Evolutionary conservation across 2,329 filamentous ascomycete genomes (phyloP).

Genomic region (Trichoderma simmonsii): DNA sequence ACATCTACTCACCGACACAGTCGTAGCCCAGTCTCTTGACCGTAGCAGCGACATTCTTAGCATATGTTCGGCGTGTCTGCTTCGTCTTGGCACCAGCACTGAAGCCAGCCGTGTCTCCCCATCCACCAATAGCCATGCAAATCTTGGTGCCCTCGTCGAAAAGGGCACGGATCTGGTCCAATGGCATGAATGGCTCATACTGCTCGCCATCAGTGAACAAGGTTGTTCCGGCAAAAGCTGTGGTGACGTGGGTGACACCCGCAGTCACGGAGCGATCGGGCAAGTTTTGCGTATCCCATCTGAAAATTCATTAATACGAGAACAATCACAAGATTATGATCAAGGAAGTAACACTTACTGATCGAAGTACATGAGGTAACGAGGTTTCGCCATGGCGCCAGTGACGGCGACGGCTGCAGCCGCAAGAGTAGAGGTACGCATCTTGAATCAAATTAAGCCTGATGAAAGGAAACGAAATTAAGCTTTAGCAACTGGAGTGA

Average conservation of each 20-base stretch:
- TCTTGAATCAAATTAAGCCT: neutral
- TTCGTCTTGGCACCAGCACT: constrained; percentile 46
- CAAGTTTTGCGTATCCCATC: constrained; percentile 40
- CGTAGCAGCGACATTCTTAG: constrained; percentile 55
- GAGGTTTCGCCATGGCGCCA: constrained; percentile 19
- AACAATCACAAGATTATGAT: neutral
- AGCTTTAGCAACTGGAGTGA: too few species aligned
- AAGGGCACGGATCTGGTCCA: constrained; percentile 49
- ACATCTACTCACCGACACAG: constrained; percentile 47
- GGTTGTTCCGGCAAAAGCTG: constrained; percentile 51
- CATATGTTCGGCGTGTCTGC: constrained; percentile 48
- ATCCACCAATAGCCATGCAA: constrained; percentile 63
- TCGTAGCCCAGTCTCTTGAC: constrained; percentile 56
- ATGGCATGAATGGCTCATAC: constrained; percentile 52
- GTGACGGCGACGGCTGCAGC: constrained; percentile 22
- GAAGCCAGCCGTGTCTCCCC: constrained; percentile 61
- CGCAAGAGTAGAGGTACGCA: constrained; percentile 20
- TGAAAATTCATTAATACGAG: constrained; percentile 20
- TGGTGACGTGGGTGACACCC: constrained; percentile 53
- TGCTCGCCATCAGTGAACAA: constrained; percentile 44
- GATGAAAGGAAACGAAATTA: neutral
- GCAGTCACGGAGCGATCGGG: constrained; percentile 38
- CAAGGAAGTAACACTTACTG: constrained; percentile 33
- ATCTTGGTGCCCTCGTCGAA: constrained; percentile 55
- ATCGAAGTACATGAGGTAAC: constrained; percentile 45